Conservation (phyloP, 305 asterid species). For the Caryopteris hybrid region DNA sequence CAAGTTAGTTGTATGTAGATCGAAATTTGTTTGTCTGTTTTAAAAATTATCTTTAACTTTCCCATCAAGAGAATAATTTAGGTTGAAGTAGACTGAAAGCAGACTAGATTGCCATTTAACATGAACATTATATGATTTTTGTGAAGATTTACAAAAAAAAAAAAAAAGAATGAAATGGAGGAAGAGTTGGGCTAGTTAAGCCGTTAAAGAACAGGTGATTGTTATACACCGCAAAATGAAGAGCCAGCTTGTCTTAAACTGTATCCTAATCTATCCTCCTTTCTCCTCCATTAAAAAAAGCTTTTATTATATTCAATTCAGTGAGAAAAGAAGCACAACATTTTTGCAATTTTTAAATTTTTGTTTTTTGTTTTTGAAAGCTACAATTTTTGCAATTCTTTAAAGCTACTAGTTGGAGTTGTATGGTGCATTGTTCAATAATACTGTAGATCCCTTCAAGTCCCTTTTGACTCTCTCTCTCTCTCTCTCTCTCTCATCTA, state of each 20-base stretch:
- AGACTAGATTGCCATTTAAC: too few species aligned
- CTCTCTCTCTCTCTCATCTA: neutral
- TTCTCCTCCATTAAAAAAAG: neutral
- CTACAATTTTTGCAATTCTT: neutral
- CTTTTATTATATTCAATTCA: neutral
- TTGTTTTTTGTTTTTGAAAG: too few species aligned
- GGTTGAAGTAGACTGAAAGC: too few species aligned
- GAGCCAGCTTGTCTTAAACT: slow-evolving; percentile 37
- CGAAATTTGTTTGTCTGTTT: too few species aligned
- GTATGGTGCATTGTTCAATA: slow-evolving; percentile 13
- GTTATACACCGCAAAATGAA: slow-evolving; percentile 8
- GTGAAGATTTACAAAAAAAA: too few species aligned
- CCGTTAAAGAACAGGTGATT: neutral
- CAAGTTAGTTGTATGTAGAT: too few species aligned
- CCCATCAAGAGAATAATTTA: too few species aligned
- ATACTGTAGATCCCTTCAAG: slow-evolving; percentile 21
- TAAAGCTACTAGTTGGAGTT: neutral
- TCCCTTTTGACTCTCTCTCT: slow-evolving; percentile 25
- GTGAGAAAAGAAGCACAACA: neutral
- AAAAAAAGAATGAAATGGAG: too few species aligned
- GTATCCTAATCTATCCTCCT: slow-evolving; percentile 1
- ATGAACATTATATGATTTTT: too few species aligned
- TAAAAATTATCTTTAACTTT: too few species aligned
- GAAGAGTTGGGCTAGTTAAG: too few species aligned
- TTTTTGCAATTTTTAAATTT: neutral